Percentiles rank a stretch among this genome's conserved stretches.
These are phyloP conservation scores for Beta corolliflora DNA, from an alignment of 179 eudicot species.

Conservation along the genomic window DNA sequence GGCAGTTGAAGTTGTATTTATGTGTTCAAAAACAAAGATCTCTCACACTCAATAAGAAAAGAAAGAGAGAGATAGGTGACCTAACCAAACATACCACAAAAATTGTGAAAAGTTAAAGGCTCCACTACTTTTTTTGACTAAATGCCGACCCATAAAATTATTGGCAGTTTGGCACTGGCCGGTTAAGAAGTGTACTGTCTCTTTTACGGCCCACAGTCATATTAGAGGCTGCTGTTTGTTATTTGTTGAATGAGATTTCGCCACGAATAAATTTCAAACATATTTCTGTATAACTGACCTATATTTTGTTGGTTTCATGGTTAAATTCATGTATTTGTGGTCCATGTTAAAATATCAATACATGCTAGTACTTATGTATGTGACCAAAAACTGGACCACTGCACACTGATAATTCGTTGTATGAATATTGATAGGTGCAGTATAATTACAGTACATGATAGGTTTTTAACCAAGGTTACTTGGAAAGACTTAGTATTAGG, in stretches of 20 bases:
- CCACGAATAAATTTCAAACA: not conserved
- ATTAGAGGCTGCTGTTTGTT: not conserved
- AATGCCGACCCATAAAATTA: not conserved
- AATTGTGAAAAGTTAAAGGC: conserved; percentile 2
- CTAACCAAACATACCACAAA: conserved; percentile 20
- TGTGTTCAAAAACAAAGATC: not conserved
- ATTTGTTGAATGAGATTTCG: not conserved
- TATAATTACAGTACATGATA: too few relatives aligned
- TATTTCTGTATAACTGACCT: not conserved
- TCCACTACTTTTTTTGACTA: conserved; percentile 2
- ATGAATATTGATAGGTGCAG: too few relatives aligned
- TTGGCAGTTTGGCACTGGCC: not conserved
- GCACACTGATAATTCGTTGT: too few relatives aligned
- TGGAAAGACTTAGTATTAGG: too few relatives aligned
- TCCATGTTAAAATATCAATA: not conserved
- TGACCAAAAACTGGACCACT: too few relatives aligned
- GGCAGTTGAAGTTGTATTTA: conserved; percentile 16
- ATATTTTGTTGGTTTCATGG: not conserved
- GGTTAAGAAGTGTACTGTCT: not conserved
- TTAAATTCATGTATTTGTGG: not conserved
- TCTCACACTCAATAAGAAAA: not conserved
- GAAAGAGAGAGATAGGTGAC: conserved; percentile 16
- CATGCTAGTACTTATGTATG: too few relatives aligned
- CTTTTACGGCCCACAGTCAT: not conserved
- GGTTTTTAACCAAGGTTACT: too few relatives aligned